Conservation (phyloP, 176 grass and related monocot genomes). For the Otatea glauca region DNA sequence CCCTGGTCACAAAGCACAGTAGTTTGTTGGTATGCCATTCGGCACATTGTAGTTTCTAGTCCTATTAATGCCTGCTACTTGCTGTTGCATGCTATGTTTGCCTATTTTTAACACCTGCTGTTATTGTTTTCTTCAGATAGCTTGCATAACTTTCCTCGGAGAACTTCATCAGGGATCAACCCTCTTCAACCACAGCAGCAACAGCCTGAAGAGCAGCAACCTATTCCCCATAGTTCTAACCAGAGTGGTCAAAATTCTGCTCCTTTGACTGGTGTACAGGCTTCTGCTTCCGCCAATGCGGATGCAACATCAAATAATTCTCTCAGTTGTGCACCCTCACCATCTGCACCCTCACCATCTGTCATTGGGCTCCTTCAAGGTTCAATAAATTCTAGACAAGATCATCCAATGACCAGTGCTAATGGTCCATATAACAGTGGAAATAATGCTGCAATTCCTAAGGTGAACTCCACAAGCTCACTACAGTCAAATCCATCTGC, state of each 20-base stretch:
- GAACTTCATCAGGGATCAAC: slow-evolving; percentile 66
- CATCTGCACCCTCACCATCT: slow-evolving; percentile 48
- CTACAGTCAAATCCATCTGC: slow-evolving; percentile 65
- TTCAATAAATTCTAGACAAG: slow-evolving; percentile 71
- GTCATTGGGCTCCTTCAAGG: slow-evolving; percentile 53
- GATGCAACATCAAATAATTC: slow-evolving; percentile 55
- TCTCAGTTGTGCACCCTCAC: slow-evolving; percentile 56
- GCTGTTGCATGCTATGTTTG: slow-evolving; percentile 5
- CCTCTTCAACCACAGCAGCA: slow-evolving; percentile 64
- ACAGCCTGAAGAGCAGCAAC: slow-evolving; percentile 68
- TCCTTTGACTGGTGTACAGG: slow-evolving; percentile 53
- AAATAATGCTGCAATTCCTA: slow-evolving; percentile 50
- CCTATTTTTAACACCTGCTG: slow-evolving; percentile 6
- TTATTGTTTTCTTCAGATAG: slow-evolving; percentile 71
- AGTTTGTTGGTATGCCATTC: slow-evolving; percentile 5
- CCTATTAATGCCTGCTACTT: slow-evolving; percentile 20
- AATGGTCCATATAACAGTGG: slow-evolving; percentile 51
- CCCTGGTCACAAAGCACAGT: not conserved
- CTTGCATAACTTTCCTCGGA: slow-evolving; percentile 83
- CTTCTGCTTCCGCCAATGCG: slow-evolving; percentile 59
- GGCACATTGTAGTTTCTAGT: not conserved
- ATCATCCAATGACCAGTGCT: slow-evolving; percentile 52
- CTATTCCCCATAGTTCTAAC: slow-evolving; percentile 72
- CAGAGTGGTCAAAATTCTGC: slow-evolving; percentile 70
- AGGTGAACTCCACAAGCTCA: slow-evolving; percentile 62